These are phyloP conservation scores for Coleophoma eucalyptorum DNA, from an alignment of 2,329 filamentous ascomycete species.

Conservation along the genomic window DNA sequence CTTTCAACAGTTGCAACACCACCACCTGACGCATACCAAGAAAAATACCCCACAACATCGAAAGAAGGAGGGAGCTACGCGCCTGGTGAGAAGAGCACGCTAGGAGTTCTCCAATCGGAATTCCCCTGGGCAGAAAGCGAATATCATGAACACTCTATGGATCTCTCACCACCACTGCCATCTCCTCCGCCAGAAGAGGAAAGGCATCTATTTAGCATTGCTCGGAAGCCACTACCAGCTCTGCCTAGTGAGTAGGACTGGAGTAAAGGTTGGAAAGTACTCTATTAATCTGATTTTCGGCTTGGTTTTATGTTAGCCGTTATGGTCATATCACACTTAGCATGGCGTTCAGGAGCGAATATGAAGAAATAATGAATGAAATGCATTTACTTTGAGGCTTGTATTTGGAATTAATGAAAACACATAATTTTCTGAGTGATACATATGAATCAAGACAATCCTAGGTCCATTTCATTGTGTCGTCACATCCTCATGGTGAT, in stretches of 20 bases:
- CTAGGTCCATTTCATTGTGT: no score
- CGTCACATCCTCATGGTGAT: no score
- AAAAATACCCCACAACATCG: not conserved
- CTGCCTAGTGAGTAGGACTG: conserved; percentile 7
- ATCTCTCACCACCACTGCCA: conserved; percentile 4
- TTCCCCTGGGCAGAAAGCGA: not conserved
- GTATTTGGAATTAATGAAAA: no score
- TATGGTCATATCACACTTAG: conserved; percentile 3
- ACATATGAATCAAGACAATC: no score
- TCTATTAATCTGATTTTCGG: not conserved
- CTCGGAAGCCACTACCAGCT: conserved; percentile 14
- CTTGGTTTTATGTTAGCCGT: not conserved
- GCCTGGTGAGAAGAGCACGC: not conserved
- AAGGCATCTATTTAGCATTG: conserved; percentile 4
- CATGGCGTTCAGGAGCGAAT: conserved; percentile 4
- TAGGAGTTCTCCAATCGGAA: not conserved
- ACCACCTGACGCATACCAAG: not conserved
- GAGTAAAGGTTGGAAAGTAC: not conserved
- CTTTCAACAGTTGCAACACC: not conserved
- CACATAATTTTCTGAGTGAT: no score
- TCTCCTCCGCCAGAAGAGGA: conserved; percentile 3
- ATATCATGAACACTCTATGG: not conserved
- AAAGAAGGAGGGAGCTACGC: not conserved
- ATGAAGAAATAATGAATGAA: no score
- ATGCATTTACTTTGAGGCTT: no score